Evolutionary conservation across 2,329 filamentous ascomycete genomes (phyloP).

Genomic region (Tolypocladium tropicale): DNA sequence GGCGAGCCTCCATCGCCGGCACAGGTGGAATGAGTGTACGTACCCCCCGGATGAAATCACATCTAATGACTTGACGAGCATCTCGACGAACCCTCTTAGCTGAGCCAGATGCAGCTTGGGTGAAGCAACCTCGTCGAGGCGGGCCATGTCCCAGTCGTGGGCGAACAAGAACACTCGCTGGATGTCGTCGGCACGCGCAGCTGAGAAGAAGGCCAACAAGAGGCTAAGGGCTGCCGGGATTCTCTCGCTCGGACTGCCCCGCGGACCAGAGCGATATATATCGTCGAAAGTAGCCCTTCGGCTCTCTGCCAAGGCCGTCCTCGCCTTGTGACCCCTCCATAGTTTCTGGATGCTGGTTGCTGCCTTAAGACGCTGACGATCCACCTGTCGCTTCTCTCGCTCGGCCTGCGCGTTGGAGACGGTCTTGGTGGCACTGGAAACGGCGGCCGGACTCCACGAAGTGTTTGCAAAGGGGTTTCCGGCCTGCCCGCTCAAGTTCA

Average conservation of each 20-base stretch:
- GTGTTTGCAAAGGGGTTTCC: constrained; percentile 68
- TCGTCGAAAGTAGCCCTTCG: constrained; percentile 55
- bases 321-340: constrained; percentile 68
- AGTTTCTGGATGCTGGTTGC: constrained; percentile 63
- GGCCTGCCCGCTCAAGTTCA: constrained; percentile 83
- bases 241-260: constrained; percentile 23
- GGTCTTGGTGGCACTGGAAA: constrained; percentile 61
- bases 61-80: constrained; percentile 25
- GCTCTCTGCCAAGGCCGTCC: constrained; percentile 44
- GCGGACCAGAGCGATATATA: constrained; percentile 31
- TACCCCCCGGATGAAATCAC: constrained; percentile 12
- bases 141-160: constrained; percentile 27
- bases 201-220: constrained; percentile 39
- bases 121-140: constrained; percentile 24
- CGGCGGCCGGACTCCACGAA: constrained; percentile 44
- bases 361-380: constrained; percentile 68
- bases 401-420: constrained; percentile 83
- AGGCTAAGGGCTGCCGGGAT: constrained; percentile 33
- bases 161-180: constrained; percentile 35
- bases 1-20: background rate
- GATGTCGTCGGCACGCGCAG: constrained; percentile 33
- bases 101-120: constrained; percentile 17
- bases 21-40: constrained; percentile 2
- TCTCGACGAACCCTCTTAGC: constrained; percentile 22
- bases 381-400: constrained; percentile 66